Percentiles rank a stretch among this genome's conserved stretches.
Evolutionary conservation across 306 rosid species (phyloP).

Genomic region (Prunus fruticosa): DNA sequence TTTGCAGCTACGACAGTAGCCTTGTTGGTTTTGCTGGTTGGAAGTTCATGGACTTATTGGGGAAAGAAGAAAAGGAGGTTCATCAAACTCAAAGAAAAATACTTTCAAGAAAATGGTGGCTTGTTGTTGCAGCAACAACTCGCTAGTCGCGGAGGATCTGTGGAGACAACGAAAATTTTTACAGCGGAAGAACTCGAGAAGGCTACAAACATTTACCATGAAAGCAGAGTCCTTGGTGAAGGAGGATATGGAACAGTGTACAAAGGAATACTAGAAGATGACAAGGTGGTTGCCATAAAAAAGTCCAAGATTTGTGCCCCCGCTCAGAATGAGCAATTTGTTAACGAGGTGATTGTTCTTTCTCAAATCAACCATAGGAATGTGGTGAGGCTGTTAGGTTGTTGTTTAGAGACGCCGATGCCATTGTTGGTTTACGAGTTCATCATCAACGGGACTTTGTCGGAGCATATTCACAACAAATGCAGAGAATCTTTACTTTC

Average conservation of each 20-base stretch:
- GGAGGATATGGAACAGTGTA: conserved; percentile 25
- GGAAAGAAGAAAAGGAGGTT: conserved; percentile 18
- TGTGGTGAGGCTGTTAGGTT: conserved; percentile 28
- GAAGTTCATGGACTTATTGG: not conserved
- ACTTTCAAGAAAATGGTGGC: conserved; percentile 27
- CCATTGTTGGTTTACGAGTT: conserved; percentile 29
- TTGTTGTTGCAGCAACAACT: not conserved
- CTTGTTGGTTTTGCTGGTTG: not conserved
- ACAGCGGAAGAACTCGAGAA: conserved; percentile 3
- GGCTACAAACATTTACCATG: conserved; percentile 5
- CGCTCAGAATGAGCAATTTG: conserved; percentile 19
- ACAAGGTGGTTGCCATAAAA: conserved; percentile 18
- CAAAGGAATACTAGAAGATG: conserved; percentile 8
- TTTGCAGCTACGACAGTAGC: conserved; percentile 19
- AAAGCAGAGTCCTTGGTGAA: conserved; percentile 1
- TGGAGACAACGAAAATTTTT: conserved; percentile 7
- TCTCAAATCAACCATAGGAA: conserved; percentile 31
- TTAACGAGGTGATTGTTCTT: conserved; percentile 28
- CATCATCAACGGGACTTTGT: conserved; percentile 18
- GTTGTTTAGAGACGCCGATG: conserved; percentile 24
- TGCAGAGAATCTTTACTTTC: not conserved
- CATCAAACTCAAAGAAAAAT: conserved; percentile 16
- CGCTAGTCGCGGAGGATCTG: not conserved
- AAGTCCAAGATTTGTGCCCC: conserved; percentile 16
- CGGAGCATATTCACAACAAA: conserved; percentile 7